These are phyloP conservation scores for Penicillium malachiteum DNA, from an alignment of 495 filamentous ascomycete species.

Conservation along the genomic window DNA sequence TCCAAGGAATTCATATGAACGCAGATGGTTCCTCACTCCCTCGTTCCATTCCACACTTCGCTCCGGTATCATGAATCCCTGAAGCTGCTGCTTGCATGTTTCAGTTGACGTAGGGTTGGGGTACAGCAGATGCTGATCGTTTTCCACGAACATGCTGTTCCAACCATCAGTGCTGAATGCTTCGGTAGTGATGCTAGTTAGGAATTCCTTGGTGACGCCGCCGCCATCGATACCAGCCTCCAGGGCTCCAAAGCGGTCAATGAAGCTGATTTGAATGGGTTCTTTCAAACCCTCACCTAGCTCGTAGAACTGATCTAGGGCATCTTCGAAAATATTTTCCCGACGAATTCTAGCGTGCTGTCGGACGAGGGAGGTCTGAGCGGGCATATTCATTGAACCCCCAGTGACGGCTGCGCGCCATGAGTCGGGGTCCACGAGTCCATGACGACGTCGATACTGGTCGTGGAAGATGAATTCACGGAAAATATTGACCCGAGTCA, in stretches of 20 bases:
- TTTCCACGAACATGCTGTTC: constrained; percentile 71
- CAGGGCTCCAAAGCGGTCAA: constrained; percentile 80
- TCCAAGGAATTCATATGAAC: constrained; percentile 87
- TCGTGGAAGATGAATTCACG: constrained; percentile 85
- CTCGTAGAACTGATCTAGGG: constrained; percentile 78
- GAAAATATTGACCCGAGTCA: constrained; percentile 90
- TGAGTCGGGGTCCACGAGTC: constrained; percentile 71
- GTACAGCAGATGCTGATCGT: constrained; percentile 85
- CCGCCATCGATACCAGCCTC: constrained; percentile 97
- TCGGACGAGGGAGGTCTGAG: constrained; percentile 55
- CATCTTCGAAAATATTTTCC: constrained; percentile 81
- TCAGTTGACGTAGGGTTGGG: constrained; percentile 83
- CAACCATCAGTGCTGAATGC: constrained; percentile 66
- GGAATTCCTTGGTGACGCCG: constrained; percentile 96
- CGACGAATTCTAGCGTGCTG: constrained; percentile 82
- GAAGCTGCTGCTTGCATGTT: constrained; percentile 61
- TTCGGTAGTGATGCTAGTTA: constrained; percentile 85
- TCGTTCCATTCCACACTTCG: constrained; percentile 54
- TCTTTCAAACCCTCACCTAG: constrained; percentile 86
- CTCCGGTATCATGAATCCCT: constrained; percentile 52
- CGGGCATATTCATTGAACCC: constrained; percentile 37
- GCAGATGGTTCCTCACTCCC: constrained; percentile 59
- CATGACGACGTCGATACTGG: constrained; percentile 72
- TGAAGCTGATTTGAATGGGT: constrained; percentile 95
- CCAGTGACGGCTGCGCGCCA: constrained; percentile 68